These are phyloP conservation scores for Neofusicoccum laricinum DNA, from an alignment of 2,329 filamentous ascomycete species.

Conservation along the genomic window DNA sequence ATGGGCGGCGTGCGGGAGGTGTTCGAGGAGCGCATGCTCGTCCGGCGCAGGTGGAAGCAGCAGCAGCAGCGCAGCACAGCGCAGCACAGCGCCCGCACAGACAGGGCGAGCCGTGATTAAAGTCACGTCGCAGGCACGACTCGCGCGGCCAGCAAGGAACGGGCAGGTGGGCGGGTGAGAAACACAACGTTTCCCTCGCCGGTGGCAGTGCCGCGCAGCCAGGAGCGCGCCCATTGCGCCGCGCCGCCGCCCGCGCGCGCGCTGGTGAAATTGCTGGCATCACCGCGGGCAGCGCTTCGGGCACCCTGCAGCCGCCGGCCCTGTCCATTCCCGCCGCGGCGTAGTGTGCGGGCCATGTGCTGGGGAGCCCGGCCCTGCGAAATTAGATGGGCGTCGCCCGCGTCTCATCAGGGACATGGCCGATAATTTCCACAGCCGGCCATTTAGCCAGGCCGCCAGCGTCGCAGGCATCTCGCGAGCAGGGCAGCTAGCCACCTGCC, in stretches of 20 bases:
- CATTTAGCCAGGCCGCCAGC: conserved; percentile 14
- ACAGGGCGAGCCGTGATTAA: not conserved
- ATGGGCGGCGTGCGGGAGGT: not conserved
- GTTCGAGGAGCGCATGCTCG: not conserved
- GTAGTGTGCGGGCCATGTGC: conserved; percentile 10
- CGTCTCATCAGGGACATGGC: conserved; percentile 15
- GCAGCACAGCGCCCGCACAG: not conserved
- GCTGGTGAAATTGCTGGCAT: conserved; percentile 5
- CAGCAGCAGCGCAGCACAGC: not conserved
- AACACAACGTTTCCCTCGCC: conserved; percentile 13
- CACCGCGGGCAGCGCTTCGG: conserved; percentile 9
- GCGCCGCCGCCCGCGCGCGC: conserved; percentile 1
- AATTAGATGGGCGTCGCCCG: conserved; percentile 11
- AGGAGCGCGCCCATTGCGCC: not conserved
- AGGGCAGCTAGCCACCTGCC: not conserved
- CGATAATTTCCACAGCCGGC: not conserved
- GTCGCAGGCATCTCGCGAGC: not conserved
- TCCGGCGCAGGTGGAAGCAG: not conserved
- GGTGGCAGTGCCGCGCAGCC: conserved; percentile 11
- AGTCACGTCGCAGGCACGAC: conserved; percentile 13
- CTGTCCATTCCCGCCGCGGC: not conserved
- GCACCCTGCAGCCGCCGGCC: conserved; percentile 3
- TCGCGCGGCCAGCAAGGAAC: conserved; percentile 9
- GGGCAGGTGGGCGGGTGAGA: conserved; percentile 11
- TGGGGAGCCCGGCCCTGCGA: conserved; percentile 3